These are phyloP conservation scores for Aspergillus wentii DNA, from an alignment of 495 filamentous ascomycete species.

Conservation along the genomic window DNA sequence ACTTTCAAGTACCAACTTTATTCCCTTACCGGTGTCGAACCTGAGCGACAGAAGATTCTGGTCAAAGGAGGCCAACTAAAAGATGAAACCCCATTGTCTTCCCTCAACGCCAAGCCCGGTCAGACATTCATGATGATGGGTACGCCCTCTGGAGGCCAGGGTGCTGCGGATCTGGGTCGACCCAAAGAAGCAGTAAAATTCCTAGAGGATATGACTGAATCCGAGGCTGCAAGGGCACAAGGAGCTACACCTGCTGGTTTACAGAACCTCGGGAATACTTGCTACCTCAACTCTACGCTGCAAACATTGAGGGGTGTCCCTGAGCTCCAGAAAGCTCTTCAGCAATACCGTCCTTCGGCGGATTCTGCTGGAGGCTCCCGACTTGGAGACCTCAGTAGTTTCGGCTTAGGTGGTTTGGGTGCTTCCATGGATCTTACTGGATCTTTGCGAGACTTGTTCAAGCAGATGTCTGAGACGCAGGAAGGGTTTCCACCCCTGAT, in stretches of 20 bases:
- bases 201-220: constrained; percentile 96
- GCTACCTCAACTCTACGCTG: constrained; percentile 95
- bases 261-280: constrained; percentile 93
- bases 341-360: constrained; percentile 53
- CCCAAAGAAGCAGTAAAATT: constrained; percentile 86
- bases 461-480: constrained; percentile 89
- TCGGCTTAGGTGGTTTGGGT: constrained; percentile 57
- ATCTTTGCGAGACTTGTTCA: constrained; percentile 82
- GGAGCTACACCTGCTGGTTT: constrained; percentile 86
- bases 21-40: constrained; percentile 92
- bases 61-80: constrained; percentile 93
- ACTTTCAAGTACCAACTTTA: constrained; percentile 93
- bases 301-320: constrained; percentile 86
- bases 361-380: constrained; percentile 27
- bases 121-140: constrained; percentile 97
- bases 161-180: constrained; percentile 50
- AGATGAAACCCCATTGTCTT: constrained; percentile 84
- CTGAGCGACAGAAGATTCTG: constrained; percentile 91
- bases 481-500: constrained; percentile 78
- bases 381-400: constrained; percentile 47
- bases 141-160: constrained; percentile 64
- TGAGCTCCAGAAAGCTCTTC: constrained; percentile 79
- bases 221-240: constrained; percentile 74
- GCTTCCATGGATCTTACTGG: constrained; percentile 68
- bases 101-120: constrained; percentile 76